Percentiles rank a stretch among this genome's conserved stretches.
These are phyloP conservation scores for Gossypium sturtianum DNA, from an alignment of 345 rosid species.

Conservation along the genomic window DNA sequence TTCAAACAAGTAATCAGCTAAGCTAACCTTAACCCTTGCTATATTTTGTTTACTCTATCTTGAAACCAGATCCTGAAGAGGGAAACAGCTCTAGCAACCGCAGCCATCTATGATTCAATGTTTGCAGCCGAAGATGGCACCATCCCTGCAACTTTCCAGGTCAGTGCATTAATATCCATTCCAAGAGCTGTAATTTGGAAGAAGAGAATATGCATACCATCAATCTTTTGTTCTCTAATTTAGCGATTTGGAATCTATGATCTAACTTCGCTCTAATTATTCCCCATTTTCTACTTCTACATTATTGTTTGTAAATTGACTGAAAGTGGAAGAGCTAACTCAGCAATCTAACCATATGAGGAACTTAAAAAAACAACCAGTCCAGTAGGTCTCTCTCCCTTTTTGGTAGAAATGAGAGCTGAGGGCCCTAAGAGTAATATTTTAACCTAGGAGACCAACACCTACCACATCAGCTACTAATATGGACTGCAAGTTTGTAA, in stretches of 20 bases:
- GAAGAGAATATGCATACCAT: not conserved
- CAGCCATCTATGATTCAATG: constrained; percentile 95
- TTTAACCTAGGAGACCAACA: not conserved
- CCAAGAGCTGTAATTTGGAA: not conserved
- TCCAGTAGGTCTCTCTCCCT: not conserved
- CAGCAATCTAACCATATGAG: not conserved
- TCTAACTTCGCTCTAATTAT: not conserved
- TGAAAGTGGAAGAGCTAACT: not conserved
- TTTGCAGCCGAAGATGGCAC: constrained; percentile 88
- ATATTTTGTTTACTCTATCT: constrained; percentile 3
- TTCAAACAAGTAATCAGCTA: not conserved
- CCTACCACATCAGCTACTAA: not conserved
- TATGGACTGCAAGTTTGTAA: not conserved
- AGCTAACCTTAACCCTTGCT: not conserved
- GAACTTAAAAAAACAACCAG: not conserved
- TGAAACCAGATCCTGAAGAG: constrained; percentile 58
- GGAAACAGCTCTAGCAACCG: constrained; percentile 90
- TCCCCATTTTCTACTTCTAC: not conserved
- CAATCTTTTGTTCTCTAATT: not conserved
- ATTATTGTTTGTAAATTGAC: not conserved
- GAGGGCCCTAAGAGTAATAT: not conserved
- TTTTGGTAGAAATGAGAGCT: not conserved
- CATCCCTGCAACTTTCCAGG: constrained; percentile 96
- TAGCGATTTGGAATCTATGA: not conserved
- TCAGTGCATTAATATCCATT: constrained; percentile 14